Conservation (phyloP, 148 eudicot genomes). For the Mesembryanthemum crystallinum region DNA sequence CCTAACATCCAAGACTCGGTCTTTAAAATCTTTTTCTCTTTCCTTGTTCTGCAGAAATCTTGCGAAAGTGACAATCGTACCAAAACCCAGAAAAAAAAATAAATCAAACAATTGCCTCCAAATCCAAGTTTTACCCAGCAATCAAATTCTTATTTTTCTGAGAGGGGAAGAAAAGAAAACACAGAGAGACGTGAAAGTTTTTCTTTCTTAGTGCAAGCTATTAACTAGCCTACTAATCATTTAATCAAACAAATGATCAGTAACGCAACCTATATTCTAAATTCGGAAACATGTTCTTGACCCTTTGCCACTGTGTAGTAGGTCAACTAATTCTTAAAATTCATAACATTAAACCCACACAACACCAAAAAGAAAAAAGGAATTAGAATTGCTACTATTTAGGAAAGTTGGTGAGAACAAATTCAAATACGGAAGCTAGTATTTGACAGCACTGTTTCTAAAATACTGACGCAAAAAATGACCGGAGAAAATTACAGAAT, state of each 20-base stretch:
- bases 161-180: not conserved
- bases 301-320: conserved; percentile 6
- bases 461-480: not conserved
- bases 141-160: not conserved
- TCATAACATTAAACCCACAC: not conserved
- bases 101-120: conserved; percentile 2
- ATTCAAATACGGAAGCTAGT: not conserved
- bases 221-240: conserved; percentile 3
- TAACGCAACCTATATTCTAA: conserved; percentile 11
- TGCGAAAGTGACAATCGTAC: not conserved
- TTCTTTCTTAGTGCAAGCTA: too few species aligned
- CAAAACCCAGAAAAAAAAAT: conserved; percentile 4
- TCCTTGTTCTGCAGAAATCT: not conserved
- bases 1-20: not conserved
- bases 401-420: not conserved
- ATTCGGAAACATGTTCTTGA: conserved; percentile 23
- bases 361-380: not conserved
- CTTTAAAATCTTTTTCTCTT: not conserved
- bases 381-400: not conserved
- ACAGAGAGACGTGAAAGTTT: not conserved
- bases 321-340: conserved; percentile 22
- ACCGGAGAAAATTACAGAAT: not conserved
- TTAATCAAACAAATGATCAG: not conserved
- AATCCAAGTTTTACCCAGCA: conserved; percentile 3
- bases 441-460: too few species aligned